Evolutionary conservation across 225 moss, liverwort and hornwort genomes (phyloP), one percentile per base, ranked within the genome.

Genomic region (Bryum argenteum): DNA sequence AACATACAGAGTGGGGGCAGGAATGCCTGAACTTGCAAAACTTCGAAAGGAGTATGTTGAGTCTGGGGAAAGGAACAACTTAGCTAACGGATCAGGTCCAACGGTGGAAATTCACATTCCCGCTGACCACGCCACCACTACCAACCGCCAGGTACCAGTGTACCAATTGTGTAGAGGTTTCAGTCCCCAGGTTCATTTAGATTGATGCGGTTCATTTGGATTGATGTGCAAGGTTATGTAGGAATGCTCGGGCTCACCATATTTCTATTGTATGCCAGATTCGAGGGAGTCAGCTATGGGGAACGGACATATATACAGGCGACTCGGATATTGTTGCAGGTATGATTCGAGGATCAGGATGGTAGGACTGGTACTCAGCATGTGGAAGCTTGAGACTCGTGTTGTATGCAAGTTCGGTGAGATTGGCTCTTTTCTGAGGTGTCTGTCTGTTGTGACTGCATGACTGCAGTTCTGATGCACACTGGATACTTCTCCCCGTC

Each of bases 291-390:
- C 94, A 91, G 60, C 84, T 94, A 8, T 94, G 94, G 94, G 94
- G 94, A 65, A 91, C 94, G 50, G 91, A 94, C 62, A 64, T 85
- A 23, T 94, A 94, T 79, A 94, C 94, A 17, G 91, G 91, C 51
- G 94, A 94, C 73, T 94, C 94, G 1, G 94, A 94, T 72, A 81
- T 94, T 37, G 94, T 94, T 69, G 94, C 94, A 76, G 85, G 85
- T 82, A 76, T 65, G 55, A 37, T 58, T 23, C 33, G 33, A 33
- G 33, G 2, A 33, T 33, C 33, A 33, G 33, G 33, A 33, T 33
- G 2, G 3, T 33, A 6, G 5, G 33, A 33, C 33, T 33, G 33
- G 2, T 33, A 33, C 33, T 33, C 5, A 33, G 33, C 7, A 33
- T 33, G 2, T 3, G 33, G 5, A 33, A 4, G 33, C 33, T 33